Conservation (phyloP, 2,329 filamentous ascomycete species). For the Metarhizium anisopliae region DNA sequence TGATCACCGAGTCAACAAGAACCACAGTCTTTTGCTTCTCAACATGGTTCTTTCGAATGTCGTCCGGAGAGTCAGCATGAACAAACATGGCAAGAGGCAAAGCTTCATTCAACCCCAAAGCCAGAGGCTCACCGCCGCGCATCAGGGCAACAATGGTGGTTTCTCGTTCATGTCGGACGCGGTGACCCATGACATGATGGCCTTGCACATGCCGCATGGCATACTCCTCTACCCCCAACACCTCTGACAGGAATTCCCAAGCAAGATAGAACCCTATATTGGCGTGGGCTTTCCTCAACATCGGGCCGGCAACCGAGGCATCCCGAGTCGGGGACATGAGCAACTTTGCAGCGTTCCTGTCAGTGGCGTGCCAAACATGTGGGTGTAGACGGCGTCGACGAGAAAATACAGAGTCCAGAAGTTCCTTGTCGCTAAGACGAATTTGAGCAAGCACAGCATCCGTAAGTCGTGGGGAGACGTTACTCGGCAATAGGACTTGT, state of each 20-base stretch:
- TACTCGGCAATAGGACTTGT: constrained; percentile 37
- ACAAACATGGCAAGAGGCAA: constrained; percentile 44
- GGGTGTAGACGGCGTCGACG: neutral
- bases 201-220: constrained; percentile 44
- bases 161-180: constrained; percentile 33
- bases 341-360: constrained; percentile 34
- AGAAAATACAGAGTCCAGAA: constrained; percentile 12
- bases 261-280: constrained; percentile 45
- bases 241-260: constrained; percentile 31
- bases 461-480: constrained; percentile 31
- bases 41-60: constrained; percentile 36
- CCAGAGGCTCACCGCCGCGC: constrained; percentile 55
- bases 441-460: constrained; percentile 30
- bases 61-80: constrained; percentile 29
- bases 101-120: constrained; percentile 43
- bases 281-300: constrained; percentile 38
- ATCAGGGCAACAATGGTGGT: constrained; percentile 52
- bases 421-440: constrained; percentile 18
- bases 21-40: constrained; percentile 30
- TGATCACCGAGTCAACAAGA: constrained; percentile 53
- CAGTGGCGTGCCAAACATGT: constrained; percentile 33
- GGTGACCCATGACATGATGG: constrained; percentile 31
- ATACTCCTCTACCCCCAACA: constrained; percentile 41
- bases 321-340: constrained; percentile 47
- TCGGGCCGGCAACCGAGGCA: constrained; percentile 32